Conservation (phyloP, 768 basidiomycete species). For the Naganishia vishniacii region DNA sequence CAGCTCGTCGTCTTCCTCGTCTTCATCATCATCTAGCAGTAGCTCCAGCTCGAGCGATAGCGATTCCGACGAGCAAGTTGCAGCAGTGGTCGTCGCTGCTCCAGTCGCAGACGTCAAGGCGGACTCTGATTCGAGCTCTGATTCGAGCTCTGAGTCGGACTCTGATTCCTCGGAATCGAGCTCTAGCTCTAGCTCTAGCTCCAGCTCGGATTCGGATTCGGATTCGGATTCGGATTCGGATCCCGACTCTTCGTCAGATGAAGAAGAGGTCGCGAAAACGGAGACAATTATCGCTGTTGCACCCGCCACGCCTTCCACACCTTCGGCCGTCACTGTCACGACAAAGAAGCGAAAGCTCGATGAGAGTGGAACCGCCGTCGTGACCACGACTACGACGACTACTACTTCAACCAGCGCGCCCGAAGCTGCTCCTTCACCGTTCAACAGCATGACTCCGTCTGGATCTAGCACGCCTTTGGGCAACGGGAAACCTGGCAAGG, state of each 20-base stretch:
- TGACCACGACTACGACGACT: slow-evolving; percentile 38
- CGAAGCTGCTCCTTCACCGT: slow-evolving; percentile 32
- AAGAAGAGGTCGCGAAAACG: not conserved
- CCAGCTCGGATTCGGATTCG: slow-evolving; percentile 22
- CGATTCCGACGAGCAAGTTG: slow-evolving; percentile 7
- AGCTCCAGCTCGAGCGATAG: not conserved
- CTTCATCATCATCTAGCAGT: slow-evolving; percentile 7
- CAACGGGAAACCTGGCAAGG: slow-evolving; percentile 28
- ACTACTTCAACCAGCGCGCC: slow-evolving; percentile 30
- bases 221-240: slow-evolving; percentile 24
- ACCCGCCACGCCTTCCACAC: slow-evolving; percentile 28
- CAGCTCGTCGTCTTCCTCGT: slow-evolving; percentile 1
- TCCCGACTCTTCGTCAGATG: slow-evolving; percentile 22
- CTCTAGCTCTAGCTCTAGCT: slow-evolving; percentile 15
- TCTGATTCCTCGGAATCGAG: not conserved
- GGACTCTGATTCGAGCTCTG: not conserved
- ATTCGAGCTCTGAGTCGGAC: slow-evolving; percentile 19
- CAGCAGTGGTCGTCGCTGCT: not conserved
- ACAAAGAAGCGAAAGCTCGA: slow-evolving; percentile 44
- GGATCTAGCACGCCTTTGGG: slow-evolving; percentile 32
- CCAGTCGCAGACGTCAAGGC: not conserved
- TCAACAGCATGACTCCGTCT: slow-evolving; percentile 30
- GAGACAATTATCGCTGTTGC: slow-evolving; percentile 10
- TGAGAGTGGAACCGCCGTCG: slow-evolving; percentile 29
- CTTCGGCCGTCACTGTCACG: slow-evolving; percentile 31